phyloP scores from a whole-genome alignment of 352 stramenopile genomes.

The Phytophthora macrochlamydospora region DNA sequence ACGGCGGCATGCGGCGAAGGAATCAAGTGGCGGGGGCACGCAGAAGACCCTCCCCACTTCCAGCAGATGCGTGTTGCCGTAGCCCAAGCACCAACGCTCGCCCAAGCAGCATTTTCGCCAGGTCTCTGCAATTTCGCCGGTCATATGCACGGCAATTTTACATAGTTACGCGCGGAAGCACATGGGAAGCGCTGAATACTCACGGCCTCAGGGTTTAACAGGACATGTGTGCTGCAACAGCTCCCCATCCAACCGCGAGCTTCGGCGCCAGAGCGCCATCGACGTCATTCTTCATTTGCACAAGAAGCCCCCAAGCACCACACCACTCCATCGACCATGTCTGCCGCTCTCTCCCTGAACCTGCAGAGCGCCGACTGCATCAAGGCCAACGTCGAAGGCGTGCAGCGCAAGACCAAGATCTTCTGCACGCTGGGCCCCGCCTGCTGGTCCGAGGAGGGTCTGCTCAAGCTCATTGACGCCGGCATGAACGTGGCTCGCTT shows the following conservation, averaged over 20 bases:
- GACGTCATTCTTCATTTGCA: conserved; percentile 9
- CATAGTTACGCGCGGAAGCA: conserved; percentile 22
- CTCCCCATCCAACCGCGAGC: conserved; percentile 19
- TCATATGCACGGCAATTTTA: conserved; percentile 16
- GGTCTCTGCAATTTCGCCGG: too few species aligned
- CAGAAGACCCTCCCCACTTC: not conserved
- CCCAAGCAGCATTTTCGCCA: not conserved
- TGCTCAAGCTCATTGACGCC: conserved; percentile 83
- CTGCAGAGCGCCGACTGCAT: conserved; percentile 18
- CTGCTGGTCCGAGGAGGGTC: conserved; percentile 92
- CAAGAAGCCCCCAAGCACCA: conserved; percentile 12
- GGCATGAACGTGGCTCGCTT: conserved; percentile 97
- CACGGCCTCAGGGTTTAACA: conserved; percentile 5
- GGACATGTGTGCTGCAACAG: conserved; percentile 13
- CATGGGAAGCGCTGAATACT: conserved; percentile 3
- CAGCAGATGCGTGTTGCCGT: not conserved
- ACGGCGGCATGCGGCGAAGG: not conserved
- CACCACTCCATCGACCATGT: conserved; percentile 9
- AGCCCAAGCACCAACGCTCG: not conserved
- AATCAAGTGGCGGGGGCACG: not conserved
- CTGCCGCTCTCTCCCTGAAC: conserved; percentile 18
- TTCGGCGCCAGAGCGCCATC: not conserved
- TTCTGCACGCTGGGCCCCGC: conserved; percentile 87
- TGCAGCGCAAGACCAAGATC: conserved; percentile 80
- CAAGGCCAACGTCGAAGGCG: conserved; percentile 28